Conservation (phyloP, 2,329 filamentous ascomycete species). For the Stachybotrys chartarum region DNA sequence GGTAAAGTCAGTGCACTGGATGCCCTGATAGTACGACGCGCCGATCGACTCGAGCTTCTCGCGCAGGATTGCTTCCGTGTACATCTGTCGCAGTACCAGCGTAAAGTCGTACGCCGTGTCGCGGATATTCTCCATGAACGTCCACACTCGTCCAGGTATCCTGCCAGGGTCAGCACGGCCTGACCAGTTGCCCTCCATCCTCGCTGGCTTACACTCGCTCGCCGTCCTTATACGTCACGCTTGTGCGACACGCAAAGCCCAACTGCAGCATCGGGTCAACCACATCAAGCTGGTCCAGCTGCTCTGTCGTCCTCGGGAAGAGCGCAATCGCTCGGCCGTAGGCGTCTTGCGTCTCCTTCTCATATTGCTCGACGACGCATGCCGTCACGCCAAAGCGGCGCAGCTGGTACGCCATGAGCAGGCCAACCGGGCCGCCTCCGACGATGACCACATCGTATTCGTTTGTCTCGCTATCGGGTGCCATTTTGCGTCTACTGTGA, state of each 20-base stretch:
- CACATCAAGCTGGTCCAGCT: constrained; percentile 44
- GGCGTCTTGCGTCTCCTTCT: constrained; percentile 40
- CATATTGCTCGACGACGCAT: constrained; percentile 10
- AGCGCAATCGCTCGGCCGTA: constrained; percentile 48
- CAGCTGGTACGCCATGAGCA: not conserved
- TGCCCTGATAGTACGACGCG: constrained; percentile 17
- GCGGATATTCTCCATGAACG: constrained; percentile 44
- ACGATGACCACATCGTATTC: not conserved
- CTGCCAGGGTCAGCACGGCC: not conserved
- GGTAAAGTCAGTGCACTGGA: not conserved
- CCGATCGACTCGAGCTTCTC: constrained; percentile 27
- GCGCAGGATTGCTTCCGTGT: constrained; percentile 45
- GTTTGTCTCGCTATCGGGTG: not conserved
- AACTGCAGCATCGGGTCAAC: constrained; percentile 41
- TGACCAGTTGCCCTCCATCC: not conserved
- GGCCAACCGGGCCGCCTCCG: not conserved
- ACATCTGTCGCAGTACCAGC: constrained; percentile 48
- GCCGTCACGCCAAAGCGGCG: not conserved
- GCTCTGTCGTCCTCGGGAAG: constrained; percentile 42
- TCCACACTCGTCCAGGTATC: not conserved
- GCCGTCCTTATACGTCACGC: constrained; percentile 41
- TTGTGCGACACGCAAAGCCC: constrained; percentile 43
- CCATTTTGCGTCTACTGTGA: not conserved
- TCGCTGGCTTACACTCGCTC: constrained; percentile 23
- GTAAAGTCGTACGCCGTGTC: constrained; percentile 36